Conservation (phyloP, 1,284 basidiomycete genomes). For the Pseudozyma sp. region DNA sequence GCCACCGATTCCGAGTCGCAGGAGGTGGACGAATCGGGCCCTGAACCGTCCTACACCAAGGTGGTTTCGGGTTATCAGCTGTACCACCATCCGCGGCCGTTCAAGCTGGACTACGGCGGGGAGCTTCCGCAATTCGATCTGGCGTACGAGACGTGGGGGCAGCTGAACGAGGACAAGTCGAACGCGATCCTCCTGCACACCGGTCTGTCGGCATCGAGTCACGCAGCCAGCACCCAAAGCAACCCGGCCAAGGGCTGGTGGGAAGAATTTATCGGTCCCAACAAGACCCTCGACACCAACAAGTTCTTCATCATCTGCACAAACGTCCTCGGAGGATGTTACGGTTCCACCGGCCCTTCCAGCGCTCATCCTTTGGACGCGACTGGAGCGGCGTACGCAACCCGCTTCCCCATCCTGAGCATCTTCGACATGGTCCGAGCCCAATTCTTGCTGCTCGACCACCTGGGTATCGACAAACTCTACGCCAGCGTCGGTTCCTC, state of each 20-base stretch:
- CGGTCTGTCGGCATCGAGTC: constrained; percentile 92
- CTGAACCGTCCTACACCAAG: constrained; percentile 70
- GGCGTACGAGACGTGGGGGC: constrained; percentile 98
- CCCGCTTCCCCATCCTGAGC: constrained; percentile 88
- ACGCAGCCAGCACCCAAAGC: constrained; percentile 84
- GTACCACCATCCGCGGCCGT: constrained; percentile 71
- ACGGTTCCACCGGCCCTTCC: constrained; percentile 93
- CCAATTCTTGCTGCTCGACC: constrained; percentile 87
- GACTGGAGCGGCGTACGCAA: constrained; percentile 78
- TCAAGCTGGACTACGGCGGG: constrained; percentile 80
- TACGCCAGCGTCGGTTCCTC: constrained; percentile 93
- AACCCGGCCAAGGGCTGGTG: constrained; percentile 94
- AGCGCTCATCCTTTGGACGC: constrained; percentile 76
- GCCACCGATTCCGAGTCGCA: background rate
- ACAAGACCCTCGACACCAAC: constrained; percentile 87
- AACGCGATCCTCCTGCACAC: constrained; percentile 98
- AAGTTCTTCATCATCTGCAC: constrained; percentile 94
- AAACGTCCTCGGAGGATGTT: constrained; percentile 97
- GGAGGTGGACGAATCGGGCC: constrained; percentile 61
- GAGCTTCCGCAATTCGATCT: constrained; percentile 81
- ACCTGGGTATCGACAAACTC: constrained; percentile 83
- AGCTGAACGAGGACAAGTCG: constrained; percentile 79
- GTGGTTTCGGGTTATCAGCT: constrained; percentile 69
- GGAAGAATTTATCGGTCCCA: constrained; percentile 97
- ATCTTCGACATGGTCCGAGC: constrained; percentile 96